Conservation (phyloP, 108 stramenopile species). For the Cylindrotheca fusiformis region DNA sequence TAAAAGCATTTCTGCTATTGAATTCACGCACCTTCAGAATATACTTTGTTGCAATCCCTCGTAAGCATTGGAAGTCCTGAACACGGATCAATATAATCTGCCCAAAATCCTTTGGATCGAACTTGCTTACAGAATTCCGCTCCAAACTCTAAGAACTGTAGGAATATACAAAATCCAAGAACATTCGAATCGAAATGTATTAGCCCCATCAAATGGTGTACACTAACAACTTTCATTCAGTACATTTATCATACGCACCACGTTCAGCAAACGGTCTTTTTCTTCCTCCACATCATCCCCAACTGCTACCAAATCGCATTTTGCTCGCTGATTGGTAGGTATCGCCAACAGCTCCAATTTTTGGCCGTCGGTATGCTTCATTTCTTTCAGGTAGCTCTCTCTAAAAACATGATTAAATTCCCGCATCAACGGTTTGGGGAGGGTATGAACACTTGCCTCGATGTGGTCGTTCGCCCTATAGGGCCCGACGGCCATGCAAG, state of each 20-base stretch:
- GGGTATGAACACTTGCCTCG: conserved; percentile 66
- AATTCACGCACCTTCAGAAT: conserved; percentile 54
- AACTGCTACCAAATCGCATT: conserved; percentile 79
- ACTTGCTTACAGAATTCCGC: conserved; percentile 56
- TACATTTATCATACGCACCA: conserved; percentile 44
- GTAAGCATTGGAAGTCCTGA: conserved; percentile 93
- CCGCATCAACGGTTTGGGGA: conserved; percentile 68
- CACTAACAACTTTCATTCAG: conserved; percentile 1
- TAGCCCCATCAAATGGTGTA: no score
- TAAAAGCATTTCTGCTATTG: no score
- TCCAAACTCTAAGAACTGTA: conserved; percentile 67
- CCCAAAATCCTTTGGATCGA: conserved; percentile 69
- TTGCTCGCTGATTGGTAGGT: conserved; percentile 83
- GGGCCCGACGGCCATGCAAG: conserved; percentile 14
- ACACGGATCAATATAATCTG: conserved; percentile 98
- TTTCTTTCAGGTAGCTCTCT: conserved; percentile 44
- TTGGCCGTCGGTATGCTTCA: background rate
- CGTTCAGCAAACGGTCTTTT: conserved; percentile 86
- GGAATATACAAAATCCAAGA: background rate
- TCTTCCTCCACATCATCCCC: conserved; percentile 83
- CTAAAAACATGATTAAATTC: conserved; percentile 87
- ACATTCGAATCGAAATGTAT: no score
- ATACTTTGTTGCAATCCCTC: conserved; percentile 68
- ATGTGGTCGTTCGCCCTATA: conserved; percentile 39
- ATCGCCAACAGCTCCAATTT: conserved; percentile 64